Evolutionary conservation across 768 basidiomycete genomes (phyloP), one percentile per base, ranked within the genome.

Genomic region (Ephemerocybe angulata): DNA sequence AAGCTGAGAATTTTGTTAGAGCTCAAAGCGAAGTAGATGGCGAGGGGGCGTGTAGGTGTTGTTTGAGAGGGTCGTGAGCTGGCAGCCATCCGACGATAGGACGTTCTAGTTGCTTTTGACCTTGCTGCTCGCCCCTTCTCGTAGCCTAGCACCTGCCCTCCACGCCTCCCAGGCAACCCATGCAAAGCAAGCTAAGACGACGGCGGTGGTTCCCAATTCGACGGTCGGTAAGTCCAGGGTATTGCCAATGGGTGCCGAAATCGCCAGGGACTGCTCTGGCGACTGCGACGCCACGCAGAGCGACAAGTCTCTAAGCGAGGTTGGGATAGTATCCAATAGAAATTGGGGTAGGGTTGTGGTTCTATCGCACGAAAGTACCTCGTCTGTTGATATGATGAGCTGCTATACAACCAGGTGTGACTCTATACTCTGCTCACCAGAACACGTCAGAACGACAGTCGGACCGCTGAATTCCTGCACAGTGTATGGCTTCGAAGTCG

Each of bases 191-290:
- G 62, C 37, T n/a, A 78, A 58, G 38, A 80, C 71, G 19, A 67
- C 70, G 11, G 74, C 30, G 1, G 67, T 64, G 0, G 77, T 80
- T 10, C 76, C 65, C 33, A 73, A 58, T 54, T 78, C 76, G n/a
- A 79, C 78, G n/a, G 66, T 61, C 0, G 60, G 60, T 1, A 79
- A 60, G 57, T 81, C 72, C 2, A 58, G 61, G 1, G 52, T 51
- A 22, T 65, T 65, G 8, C 78, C 79, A 0, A 74, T 66, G 0
- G 79, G 78, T 4, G 76, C 67, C 2, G 63, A 61, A 4, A 79
- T 31, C 30, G 38, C 46, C 54, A 25, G 55, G 56, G 33, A 65
- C 57, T 24, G 59, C 35, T n/a, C n/a, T n/a, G 13, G 63, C 51
- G 3, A 52, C 24, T 48, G 33, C 41, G 40, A 29, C 43, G 50